Base-by-base conservation (phyloP, 2,329 filamentous ascomycete genomes). In the Cadophora sp. region DNA sequence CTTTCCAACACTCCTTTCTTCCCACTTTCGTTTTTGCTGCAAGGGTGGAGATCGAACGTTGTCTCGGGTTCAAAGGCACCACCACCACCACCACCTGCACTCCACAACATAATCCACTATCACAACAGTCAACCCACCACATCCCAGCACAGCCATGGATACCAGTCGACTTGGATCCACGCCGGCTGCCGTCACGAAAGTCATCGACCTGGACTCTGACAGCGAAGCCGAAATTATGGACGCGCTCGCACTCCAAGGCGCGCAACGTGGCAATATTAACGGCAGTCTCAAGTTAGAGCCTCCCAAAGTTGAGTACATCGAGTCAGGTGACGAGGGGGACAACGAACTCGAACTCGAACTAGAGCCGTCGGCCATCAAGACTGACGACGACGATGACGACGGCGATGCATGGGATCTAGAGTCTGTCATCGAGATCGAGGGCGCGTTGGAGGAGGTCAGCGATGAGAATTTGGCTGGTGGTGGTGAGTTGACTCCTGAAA, bases 341-440 rank as follows among this genome's bases (percentile, higher is more conserved):
- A 37, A 66, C 11, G 73, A 73, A 56, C 70, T 73, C 29, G 71
- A 70, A 26, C 34, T 59, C 34, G 56, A 43, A 26, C 34, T 43
- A 34, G 56, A 58, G 24, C 14, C 53, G 19, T 29, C 34, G 9
- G 22, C 40, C 2, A 43, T 16, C 2, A 59, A 43, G 22, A 59
- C n/a, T 27, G 72, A 72, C 31, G 72, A 71, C 19, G 60, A 60
- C 4, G 71, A 70, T 1, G 71, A 73, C 11, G 71, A 69, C n/a
- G 72, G 63, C 7, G 71, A 68, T 4, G 72, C 71, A 26, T 82
- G 79, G 79, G 83, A 84, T 19, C 74, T 77, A 5, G 78, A 81
- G 61, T 84, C 82, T 48, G 72, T 84, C n/a, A 81, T 81, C 68
- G 82, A 82, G 43, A n/a, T 81, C 68, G 82, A 82, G 66, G 83